Conservation (phyloP, 1,284 basidiomycete genomes). For the Ceratobasidium sp. region DNA sequence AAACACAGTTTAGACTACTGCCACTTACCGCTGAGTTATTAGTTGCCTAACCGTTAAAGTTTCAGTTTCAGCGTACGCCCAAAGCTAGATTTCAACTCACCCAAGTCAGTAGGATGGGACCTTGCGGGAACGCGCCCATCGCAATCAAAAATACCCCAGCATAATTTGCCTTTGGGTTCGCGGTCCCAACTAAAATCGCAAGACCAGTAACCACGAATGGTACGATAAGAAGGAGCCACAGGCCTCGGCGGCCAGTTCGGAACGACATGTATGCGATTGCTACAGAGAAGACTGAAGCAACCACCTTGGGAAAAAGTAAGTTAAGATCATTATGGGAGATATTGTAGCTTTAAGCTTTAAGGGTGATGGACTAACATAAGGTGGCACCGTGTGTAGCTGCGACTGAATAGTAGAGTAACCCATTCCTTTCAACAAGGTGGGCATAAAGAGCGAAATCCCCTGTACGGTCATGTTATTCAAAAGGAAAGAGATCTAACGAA, state of each 20-base stretch:
- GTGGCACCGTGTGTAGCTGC: slow-evolving; percentile 49
- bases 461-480: slow-evolving; percentile 54
- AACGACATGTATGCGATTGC: slow-evolving; percentile 47
- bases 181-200: slow-evolving; percentile 47
- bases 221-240: slow-evolving; percentile 48
- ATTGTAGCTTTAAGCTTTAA: background rate
- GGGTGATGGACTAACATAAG: slow-evolving; percentile 43
- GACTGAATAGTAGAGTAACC: slow-evolving; percentile 49
- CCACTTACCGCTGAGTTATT: slow-evolving; percentile 47
- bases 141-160: slow-evolving; percentile 49
- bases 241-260: slow-evolving; percentile 47
- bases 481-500: slow-evolving; percentile 50
- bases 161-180: slow-evolving; percentile 46
- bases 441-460: slow-evolving; percentile 54
- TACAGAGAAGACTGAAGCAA: slow-evolving; percentile 48
- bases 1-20: background rate
- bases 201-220: slow-evolving; percentile 46
- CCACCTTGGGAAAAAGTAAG: slow-evolving; percentile 34
- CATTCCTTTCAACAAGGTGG: slow-evolving; percentile 50
- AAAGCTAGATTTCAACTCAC: slow-evolving; percentile 24
- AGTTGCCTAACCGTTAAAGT: slow-evolving; percentile 36
- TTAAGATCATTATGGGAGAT: background rate
- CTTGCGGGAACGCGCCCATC: slow-evolving; percentile 49
- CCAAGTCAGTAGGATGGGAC: slow-evolving; percentile 49
- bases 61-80: background rate